phyloP scores from a whole-genome alignment of 2,329 filamentous ascomycete species.

The Arthrobotrys entomopaga region DNA sequence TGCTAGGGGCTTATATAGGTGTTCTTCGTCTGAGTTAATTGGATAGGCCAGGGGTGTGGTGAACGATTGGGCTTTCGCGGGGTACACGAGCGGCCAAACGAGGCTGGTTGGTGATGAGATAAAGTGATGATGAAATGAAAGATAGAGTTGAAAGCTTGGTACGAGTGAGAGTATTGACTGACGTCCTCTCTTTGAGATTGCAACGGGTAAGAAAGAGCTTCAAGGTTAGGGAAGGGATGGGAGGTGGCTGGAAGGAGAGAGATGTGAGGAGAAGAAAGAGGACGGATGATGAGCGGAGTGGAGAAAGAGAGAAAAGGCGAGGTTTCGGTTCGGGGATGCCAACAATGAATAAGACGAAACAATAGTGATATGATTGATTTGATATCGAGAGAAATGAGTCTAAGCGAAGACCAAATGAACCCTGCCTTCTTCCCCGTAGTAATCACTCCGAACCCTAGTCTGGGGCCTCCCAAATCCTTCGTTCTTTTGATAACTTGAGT shows the following conservation, averaged over 20 bases:
- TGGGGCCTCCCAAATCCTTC: no score
- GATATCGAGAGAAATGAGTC: slow-evolving; percentile 23
- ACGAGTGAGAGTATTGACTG: background rate
- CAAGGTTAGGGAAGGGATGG: slow-evolving; percentile 2
- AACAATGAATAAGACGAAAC: background rate
- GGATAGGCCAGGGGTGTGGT: slow-evolving; percentile 15
- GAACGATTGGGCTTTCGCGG: slow-evolving; percentile 14
- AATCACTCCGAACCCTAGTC: no score
- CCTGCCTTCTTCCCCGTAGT: slow-evolving; percentile 32
- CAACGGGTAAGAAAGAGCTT: slow-evolving; percentile 6
- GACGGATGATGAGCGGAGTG: slow-evolving; percentile 5
- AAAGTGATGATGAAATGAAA: slow-evolving; percentile 3
- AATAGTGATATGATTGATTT: background rate
- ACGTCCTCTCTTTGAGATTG: background rate
- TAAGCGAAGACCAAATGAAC: slow-evolving; percentile 44
- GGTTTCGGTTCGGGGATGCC: background rate
- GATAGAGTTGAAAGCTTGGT: slow-evolving; percentile 2
- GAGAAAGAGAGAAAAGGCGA: slow-evolving; percentile 24
- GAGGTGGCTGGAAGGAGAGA: slow-evolving; percentile 22
- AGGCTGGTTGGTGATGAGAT: slow-evolving; percentile 26
- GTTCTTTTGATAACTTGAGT: no score
- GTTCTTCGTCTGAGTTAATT: background rate
- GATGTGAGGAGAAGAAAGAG: slow-evolving; percentile 5
- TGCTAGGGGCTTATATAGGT: background rate
- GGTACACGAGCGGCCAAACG: slow-evolving; percentile 1